A percentile compares a stretch with the other conserved stretches of the same genome.
Conservation (phyloP, 2,329 filamentous ascomycete genomes). For the Fusarium luffae region DNA sequence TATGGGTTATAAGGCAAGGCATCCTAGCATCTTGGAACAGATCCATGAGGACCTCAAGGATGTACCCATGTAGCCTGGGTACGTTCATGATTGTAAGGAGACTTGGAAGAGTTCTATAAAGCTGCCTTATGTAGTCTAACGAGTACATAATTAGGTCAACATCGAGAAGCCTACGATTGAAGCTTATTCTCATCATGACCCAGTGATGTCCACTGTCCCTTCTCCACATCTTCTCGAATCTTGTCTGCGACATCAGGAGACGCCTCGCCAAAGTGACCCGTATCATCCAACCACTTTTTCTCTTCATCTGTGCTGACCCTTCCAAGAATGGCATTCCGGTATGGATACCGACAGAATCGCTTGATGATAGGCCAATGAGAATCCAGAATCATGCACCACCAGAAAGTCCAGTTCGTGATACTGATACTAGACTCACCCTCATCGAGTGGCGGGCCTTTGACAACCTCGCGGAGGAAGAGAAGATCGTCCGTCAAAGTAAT, state of each 20-base stretch:
- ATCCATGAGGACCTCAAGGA: slow-evolving; percentile 7
- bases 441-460: neutral
- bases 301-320: neutral
- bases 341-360: slow-evolving; percentile 8
- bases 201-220: neutral
- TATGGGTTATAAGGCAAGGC: neutral
- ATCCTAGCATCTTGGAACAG: slow-evolving; percentile 1
- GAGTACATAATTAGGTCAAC: too few relatives aligned
- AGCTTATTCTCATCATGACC: neutral
- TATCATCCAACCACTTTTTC: slow-evolving; percentile 2
- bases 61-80: too few relatives aligned
- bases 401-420: neutral
- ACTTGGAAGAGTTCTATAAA: too few relatives aligned
- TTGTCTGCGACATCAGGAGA: neutral
- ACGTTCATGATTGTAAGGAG: too few relatives aligned
- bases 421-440: neutral
- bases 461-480: neutral
- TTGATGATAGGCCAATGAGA: slow-evolving; percentile 20
- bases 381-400: slow-evolving; percentile 23
- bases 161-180: too few relatives aligned
- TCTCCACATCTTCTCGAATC: neutral
- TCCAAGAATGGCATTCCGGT: slow-evolving; percentile 1
- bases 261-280: neutral
- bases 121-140: too few relatives aligned
- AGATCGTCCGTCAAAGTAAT: neutral